Evolutionary conservation across 2,329 filamentous ascomycete genomes (phyloP), one percentile per base, ranked within the genome.

Genomic region (Amesomyces nigricolor): DNA sequence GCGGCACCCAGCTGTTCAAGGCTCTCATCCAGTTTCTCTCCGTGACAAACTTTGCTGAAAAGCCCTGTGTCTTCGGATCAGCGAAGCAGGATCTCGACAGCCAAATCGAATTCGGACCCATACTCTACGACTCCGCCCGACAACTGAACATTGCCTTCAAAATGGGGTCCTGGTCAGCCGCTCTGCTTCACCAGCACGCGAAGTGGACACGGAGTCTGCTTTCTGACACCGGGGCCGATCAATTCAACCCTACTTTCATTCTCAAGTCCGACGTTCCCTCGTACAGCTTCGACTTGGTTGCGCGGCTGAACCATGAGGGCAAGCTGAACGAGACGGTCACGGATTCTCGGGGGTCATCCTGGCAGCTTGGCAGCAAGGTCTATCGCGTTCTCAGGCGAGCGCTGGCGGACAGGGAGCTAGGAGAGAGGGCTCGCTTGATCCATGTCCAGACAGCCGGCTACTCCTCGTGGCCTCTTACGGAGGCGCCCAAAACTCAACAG

Each of bases 1-100:
- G 88, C 73, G 88, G 87, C 70, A 94, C 92, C 22, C 92, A 97
- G 70, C 78, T 97, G 44, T 96, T 99, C 79, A 97, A 96, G 71
- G 91, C 90, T 2, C 85, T 86, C 1, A 75, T 99, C n/a, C 92
- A 96, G 67, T 94, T 92, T 62, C 75, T 99, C 16, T 84, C 87
- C 1, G 80, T 82, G 1, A 86, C 82, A 38, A 86, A 96, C 65
- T 75, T 96, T 53, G 76, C 75, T 54, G 86, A 82, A 63, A 87
- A 82, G 61, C 83, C 88, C 0, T 78, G 86, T 35, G 62, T 78
- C 1, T 75, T 84, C 53, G 72, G 66, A 58, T 76, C 59, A 65
- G 83, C 56, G 62, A 77, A 62, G 65, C 71, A 56, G 26, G 73
- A 66, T 64, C 70, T 66, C 64, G 78, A 75, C 56, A 61, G 65